Evolutionary conservation across 2,329 filamentous ascomycete genomes (phyloP), one percentile per base, ranked within the genome.

Genomic region (Scedosporium minutisporum): DNA sequence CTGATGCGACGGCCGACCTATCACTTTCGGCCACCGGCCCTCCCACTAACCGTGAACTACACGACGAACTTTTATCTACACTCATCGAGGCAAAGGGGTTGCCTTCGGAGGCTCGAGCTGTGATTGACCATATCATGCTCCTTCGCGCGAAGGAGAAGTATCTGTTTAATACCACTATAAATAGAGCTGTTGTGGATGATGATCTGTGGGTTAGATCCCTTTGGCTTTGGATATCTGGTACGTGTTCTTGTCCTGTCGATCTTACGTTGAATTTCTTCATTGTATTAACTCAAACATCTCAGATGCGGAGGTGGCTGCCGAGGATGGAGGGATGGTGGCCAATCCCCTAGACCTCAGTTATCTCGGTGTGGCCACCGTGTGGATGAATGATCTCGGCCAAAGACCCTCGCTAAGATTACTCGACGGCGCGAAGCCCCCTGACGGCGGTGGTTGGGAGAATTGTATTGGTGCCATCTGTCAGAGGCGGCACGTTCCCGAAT

Each of bases 191-290:
- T n/a, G 81, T 89, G 1, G 77, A 80, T 5, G 88, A 91, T 64
- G 87, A 93, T 68, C 84, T 83, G 33, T 90, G 89, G 84, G 77
- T 93, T n/a, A 82, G 86, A 63, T 87, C 89, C 63, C 77, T 90
- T n/a, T 96, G 91, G 91, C 83, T 85, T 57, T 90, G 89, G 80
- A 79, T 93, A 58, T 80, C 83, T 64, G 85, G 88, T 86, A 69
- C 70, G 77, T 29, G 12, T 7, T 7, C 21, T 25, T n/a, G 42
- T 80, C 12, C 23, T 14, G 33, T 38, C 9, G 33, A 9, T 14
- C 9, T 38, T 38, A 12, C 33, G 12, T 12, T 38, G 12, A 18
- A 58, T 16, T 41, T 4, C n/a, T 51, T 4, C 23, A 51, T 6
- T 29, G 29, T 21, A 38, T 33, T 55, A 27, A 58, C 46, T 23